Conservation (phyloP, 768 basidiomycete species). For the Mycena indigotica region DNA sequence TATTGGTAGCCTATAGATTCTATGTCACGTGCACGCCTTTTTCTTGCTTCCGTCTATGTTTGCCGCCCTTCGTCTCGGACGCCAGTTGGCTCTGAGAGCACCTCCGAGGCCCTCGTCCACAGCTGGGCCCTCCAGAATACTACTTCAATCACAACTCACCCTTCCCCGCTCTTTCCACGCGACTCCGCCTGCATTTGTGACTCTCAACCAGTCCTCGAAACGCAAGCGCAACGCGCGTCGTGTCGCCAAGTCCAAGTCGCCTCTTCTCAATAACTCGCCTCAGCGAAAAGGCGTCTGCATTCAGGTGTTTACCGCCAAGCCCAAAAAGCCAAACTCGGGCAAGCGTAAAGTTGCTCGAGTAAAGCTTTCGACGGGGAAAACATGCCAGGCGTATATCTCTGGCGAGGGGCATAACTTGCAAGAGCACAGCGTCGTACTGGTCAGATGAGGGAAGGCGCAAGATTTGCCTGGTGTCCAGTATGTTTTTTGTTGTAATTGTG, state of each 20-base stretch:
- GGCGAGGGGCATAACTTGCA: slow-evolving; percentile 98
- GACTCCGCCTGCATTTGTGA: slow-evolving; percentile 58
- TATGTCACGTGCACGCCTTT: too few relatives aligned
- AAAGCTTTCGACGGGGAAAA: slow-evolving; percentile 87
- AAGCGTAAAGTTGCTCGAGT: slow-evolving; percentile 96
- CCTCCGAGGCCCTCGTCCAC: too few relatives aligned
- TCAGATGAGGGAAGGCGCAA: slow-evolving; percentile 94
- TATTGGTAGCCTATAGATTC: too few relatives aligned
- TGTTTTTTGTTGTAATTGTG: too few relatives aligned
- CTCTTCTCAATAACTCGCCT: slow-evolving; percentile 75
- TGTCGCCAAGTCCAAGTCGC: slow-evolving; percentile 64
- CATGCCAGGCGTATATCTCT: slow-evolving; percentile 90
- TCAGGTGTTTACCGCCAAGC: slow-evolving; percentile 76
- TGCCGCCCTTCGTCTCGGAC: neutral
- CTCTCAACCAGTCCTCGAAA: slow-evolving; percentile 85
- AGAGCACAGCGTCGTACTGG: slow-evolving; percentile 93
- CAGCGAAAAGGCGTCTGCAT: slow-evolving; percentile 94
- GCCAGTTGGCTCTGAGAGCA: neutral
- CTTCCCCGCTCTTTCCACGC: slow-evolving; percentile 59
- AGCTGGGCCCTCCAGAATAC: neutral
- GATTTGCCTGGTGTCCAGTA: slow-evolving; percentile 98
- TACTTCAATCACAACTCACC: too few relatives aligned
- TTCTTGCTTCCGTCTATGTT: too few relatives aligned
- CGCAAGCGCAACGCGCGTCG: slow-evolving; percentile 61
- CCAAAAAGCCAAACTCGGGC: slow-evolving; percentile 98